Base-by-base conservation (phyloP, 352 stramenopile genomes). In the Albugo laibachii region DNA sequence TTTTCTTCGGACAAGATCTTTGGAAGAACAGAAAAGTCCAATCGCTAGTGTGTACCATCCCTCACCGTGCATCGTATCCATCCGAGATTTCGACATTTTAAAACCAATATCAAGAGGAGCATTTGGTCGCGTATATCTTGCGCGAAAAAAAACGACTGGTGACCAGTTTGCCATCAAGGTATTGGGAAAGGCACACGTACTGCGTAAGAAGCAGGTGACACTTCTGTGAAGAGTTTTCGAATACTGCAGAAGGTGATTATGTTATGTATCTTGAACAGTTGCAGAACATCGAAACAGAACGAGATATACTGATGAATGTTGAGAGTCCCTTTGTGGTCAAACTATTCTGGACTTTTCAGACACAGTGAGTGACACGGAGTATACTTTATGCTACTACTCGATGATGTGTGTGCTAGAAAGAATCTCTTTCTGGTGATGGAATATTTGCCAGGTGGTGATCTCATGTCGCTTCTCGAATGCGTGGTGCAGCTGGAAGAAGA, bases 121-220 rank as follows among this genome's bases (percentile, higher is more conserved):
- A 0, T 93, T 92, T 37, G 83, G 83, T 3, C 83, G 86, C 48
- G 83, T 95, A 13, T 93, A 92, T 45, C 54, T 95, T 18, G 78
- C 80, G 5, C 48, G 64, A 16, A 92, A 92, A 55, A 89, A 85
- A 47, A 86, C 69, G 0, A 93, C 80, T 1, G 83, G 82, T 1
- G 79, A 93, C 41, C 70, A 89, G 20, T 95, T 91, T 55, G 83
- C 83, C 5, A 88, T 94, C 50, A 95, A 95, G 58, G 80, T 93
- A 45, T 65, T 95, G 16, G 72, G 69, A 11, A 95, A 94, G 54
- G 65, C 85, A 49, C 78, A 94, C 36, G 59, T 95, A 27, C 47
- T 89, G 24, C 73, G 81, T 18, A 93, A 93, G 56, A 94, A 93
- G 41, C 72, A 89, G 63, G 76, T 87, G 61, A 18, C 45, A 41